Conservation (phyloP, 306 rosid genomes). For the Carpinus viminea region DNA sequence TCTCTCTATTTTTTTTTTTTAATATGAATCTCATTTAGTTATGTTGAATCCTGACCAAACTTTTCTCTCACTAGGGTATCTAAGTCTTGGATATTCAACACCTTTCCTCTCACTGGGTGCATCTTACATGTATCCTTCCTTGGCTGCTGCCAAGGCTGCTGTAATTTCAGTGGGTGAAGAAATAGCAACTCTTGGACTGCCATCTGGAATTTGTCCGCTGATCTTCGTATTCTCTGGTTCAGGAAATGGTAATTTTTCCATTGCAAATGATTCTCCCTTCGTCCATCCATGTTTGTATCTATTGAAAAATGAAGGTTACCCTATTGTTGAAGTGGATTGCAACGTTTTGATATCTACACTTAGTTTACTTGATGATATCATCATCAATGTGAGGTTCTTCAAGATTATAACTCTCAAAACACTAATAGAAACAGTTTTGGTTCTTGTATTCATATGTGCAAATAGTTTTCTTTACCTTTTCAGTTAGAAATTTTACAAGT, state of each 20-base stretch:
- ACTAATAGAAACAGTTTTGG: not conserved
- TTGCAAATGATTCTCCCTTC: slow-evolving; percentile 11
- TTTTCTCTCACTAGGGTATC: slow-evolving; percentile 56
- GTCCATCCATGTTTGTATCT: not conserved
- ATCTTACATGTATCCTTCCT: slow-evolving; percentile 93
- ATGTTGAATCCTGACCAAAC: slow-evolving; percentile 17
- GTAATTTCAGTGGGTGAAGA: slow-evolving; percentile 94
- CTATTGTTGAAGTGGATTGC: slow-evolving; percentile 7
- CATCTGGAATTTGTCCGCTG: slow-evolving; percentile 83
- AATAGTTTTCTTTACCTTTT: slow-evolving; percentile 4
- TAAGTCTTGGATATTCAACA: slow-evolving; percentile 93
- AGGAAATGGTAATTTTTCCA: slow-evolving; percentile 48
- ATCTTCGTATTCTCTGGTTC: slow-evolving; percentile 89
- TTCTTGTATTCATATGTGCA: not conserved
- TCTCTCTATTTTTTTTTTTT: too few species aligned
- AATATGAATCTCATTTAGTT: slow-evolving; percentile 1
- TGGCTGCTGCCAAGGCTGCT: slow-evolving; percentile 96
- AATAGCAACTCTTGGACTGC: slow-evolving; percentile 79
- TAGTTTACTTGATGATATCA: not conserved
- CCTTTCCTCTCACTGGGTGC: slow-evolving; percentile 90
- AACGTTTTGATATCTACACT: slow-evolving; percentile 12
- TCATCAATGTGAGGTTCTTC: not conserved
- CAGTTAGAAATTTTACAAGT: slow-evolving; percentile 7
- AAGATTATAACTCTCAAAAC: slow-evolving; percentile 2
- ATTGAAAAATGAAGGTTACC: slow-evolving; percentile 2